Evolutionary conservation across 768 basidiomycete genomes (phyloP).

Genomic region (Daedaleopsis sinensis): DNA sequence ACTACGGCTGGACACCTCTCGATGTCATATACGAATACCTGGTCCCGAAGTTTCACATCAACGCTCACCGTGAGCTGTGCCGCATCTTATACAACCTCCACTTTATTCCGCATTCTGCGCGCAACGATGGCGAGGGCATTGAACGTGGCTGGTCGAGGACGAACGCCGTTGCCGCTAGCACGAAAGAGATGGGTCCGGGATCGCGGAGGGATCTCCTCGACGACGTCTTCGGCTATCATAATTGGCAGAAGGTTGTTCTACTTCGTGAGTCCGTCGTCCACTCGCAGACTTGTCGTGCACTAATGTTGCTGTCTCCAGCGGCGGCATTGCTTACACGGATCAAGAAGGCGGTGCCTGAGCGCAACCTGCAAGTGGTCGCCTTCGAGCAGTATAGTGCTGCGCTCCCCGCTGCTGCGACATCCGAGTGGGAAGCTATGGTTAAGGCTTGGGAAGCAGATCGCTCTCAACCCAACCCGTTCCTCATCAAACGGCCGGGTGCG

Average conservation of each 20-base stretch:
- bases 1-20: background rate
- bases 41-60: constrained; percentile 44
- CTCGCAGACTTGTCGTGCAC: too few relatives aligned
- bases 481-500: too few relatives aligned
- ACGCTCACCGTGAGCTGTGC: constrained; percentile 35
- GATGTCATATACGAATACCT: constrained; percentile 10
- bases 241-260: constrained; percentile 37
- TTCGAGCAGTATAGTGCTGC: background rate
- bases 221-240: constrained; percentile 38
- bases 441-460: background rate
- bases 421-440: background rate
- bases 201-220: constrained; percentile 38
- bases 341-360: background rate
- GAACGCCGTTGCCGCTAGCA: constrained; percentile 36
- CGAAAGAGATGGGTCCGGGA: constrained; percentile 41
- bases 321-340: background rate
- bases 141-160: constrained; percentile 41
- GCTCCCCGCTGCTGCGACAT: background rate
- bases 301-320: too few relatives aligned
- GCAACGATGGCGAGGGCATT: constrained; percentile 39
- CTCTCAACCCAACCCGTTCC: background rate
- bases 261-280: constrained; percentile 37
- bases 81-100: constrained; percentile 36
- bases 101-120: constrained; percentile 30
- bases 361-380: background rate